Percentiles rank a stretch among this genome's conserved stretches.
phyloP scores from a whole-genome alignment of 441 rosid genomes.

The Populus tomentosa region DNA sequence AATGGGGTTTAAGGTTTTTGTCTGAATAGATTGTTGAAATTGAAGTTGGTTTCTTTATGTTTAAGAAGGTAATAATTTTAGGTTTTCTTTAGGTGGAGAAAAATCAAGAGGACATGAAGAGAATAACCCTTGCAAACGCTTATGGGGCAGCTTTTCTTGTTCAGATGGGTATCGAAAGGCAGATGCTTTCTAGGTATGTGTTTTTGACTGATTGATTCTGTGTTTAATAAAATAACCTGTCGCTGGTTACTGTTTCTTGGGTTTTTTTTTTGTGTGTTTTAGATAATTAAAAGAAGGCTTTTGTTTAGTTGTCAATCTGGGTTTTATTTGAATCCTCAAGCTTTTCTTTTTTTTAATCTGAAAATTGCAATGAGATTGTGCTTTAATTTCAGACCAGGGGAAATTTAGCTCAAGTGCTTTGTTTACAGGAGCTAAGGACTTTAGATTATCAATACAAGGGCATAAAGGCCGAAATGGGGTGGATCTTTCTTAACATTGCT shows the following conservation, averaged over 20 bases:
- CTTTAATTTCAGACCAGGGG: neutral
- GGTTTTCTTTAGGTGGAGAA: constrained; percentile 38
- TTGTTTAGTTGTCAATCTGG: neutral
- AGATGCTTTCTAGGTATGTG: constrained; percentile 69
- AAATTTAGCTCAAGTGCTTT: neutral
- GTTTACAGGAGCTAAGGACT: neutral
- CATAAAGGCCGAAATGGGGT: neutral
- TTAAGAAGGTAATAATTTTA: constrained; percentile 5
- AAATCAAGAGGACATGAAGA: constrained; percentile 52
- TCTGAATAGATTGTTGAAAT: neutral
- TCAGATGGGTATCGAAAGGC: constrained; percentile 85
- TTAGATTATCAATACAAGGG: neutral
- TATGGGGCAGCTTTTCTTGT: constrained; percentile 78
- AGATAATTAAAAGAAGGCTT: neutral
- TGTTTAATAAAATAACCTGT: neutral
- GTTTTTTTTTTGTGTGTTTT: neutral
- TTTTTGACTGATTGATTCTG: neutral
- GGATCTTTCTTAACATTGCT: neutral
- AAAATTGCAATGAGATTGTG: neutral
- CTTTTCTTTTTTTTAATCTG: neutral
- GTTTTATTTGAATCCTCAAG: neutral
- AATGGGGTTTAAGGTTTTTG: neutral
- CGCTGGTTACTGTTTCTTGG: neutral
- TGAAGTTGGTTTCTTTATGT: neutral
- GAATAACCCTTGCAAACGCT: constrained; percentile 44